These are phyloP conservation scores for Haplographium delicatum DNA, from an alignment of 495 filamentous ascomycete genomes.

Conservation along the genomic window DNA sequence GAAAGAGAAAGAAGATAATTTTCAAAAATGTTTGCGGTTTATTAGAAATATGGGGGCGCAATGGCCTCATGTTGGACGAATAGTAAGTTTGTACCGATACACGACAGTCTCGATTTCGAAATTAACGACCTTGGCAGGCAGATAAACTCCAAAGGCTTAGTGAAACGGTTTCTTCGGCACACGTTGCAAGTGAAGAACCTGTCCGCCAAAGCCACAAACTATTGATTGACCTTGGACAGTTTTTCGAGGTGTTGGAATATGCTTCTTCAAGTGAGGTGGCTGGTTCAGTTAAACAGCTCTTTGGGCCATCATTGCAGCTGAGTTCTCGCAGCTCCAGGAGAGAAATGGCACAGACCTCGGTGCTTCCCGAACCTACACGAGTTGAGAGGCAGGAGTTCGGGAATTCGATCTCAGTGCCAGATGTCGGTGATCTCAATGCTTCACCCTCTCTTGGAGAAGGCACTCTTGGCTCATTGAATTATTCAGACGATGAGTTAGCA, in stretches of 20 bases:
- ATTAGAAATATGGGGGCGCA: constrained; percentile 35
- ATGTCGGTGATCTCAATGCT: background rate
- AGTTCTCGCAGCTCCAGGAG: constrained; percentile 23
- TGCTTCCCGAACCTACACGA: constrained; percentile 40
- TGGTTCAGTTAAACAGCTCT: constrained; percentile 35
- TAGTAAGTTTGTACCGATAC: constrained; percentile 28
- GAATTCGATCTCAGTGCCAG: constrained; percentile 22
- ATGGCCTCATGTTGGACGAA: constrained; percentile 44
- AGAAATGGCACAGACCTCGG: constrained; percentile 42
- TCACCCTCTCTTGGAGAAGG: background rate
- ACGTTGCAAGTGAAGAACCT: constrained; percentile 33
- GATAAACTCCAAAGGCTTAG: constrained; percentile 38
- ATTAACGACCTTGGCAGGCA: constrained; percentile 27
- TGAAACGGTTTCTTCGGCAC: constrained; percentile 41
- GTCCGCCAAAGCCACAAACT: constrained; percentile 39
- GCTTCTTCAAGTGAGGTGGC: constrained; percentile 38
- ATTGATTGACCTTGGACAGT: constrained; percentile 42
- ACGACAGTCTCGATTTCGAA: background rate
- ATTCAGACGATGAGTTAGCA: constrained; percentile 42
- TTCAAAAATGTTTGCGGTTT: constrained; percentile 42
- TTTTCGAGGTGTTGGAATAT: constrained; percentile 48
- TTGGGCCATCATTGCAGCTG: constrained; percentile 36
- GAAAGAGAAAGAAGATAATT: constrained; percentile 39
- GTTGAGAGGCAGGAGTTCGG: constrained; percentile 30
- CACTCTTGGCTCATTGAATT: constrained; percentile 23